Evolutionary conservation across 352 stramenopile genomes (phyloP).

Genomic region (Pythium chondricola): DNA sequence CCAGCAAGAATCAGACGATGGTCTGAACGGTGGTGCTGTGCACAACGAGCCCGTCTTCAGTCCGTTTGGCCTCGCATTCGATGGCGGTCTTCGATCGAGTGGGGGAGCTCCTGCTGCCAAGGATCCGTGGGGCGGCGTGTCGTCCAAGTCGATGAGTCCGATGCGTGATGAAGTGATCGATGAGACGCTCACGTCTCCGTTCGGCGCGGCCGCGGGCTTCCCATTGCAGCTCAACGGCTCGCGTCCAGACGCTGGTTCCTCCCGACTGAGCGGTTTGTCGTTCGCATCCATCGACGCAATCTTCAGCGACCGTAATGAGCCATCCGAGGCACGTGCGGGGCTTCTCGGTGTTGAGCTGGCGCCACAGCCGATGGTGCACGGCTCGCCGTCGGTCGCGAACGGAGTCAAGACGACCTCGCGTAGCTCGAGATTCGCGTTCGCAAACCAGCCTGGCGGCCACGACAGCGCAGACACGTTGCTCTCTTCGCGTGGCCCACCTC

Average conservation of each 20-base stretch:
- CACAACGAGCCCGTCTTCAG: conserved; percentile 40
- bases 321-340: conserved; percentile 62
- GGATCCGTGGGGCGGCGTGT: conserved; percentile 11
- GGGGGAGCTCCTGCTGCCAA: neutral
- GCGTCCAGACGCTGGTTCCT: neutral
- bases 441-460: conserved; percentile 35
- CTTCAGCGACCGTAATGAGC: conserved; percentile 68
- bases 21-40: conserved; percentile 5
- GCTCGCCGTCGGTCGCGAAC: conserved; percentile 16
- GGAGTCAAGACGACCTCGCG: conserved; percentile 29
- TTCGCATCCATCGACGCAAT: conserved; percentile 83
- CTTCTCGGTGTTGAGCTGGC: conserved; percentile 56
- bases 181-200: too few species aligned
- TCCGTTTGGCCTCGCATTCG: conserved; percentile 70
- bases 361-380: conserved; percentile 15
- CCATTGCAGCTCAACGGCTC: conserved; percentile 1
- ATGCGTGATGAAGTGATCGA: neutral
- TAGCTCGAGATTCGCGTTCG: conserved; percentile 79
- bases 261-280: conserved; percentile 23
- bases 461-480: conserved; percentile 9
- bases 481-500: conserved; percentile 3
- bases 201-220: conserved; percentile 7
- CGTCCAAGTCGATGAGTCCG: conserved; percentile 9
- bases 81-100: conserved; percentile 46
- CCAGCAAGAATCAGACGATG: conserved; percentile 32